phyloP scores from a whole-genome alignment of 495 filamentous ascomycete genomes.

The Neurospora sp. region DNA sequence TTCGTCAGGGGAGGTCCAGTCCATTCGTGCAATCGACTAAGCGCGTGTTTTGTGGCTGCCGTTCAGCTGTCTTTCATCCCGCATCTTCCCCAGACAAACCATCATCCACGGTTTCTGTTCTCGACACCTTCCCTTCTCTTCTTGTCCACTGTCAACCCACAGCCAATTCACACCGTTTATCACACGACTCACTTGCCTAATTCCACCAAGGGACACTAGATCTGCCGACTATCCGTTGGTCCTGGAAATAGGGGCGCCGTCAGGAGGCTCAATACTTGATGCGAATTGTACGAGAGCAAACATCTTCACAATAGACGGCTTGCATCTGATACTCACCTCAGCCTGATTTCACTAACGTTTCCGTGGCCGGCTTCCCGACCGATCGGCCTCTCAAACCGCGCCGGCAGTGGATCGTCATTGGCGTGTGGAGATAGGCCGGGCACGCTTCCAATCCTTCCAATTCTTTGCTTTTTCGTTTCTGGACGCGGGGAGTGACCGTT shows the following conservation, averaged over 20 bases:
- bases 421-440: neutral
- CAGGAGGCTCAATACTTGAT: neutral
- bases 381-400: neutral
- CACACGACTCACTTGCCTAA: neutral
- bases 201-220: neutral
- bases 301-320: neutral
- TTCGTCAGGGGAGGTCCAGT: neutral
- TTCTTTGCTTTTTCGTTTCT: neutral
- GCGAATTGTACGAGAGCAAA: neutral
- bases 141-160: neutral
- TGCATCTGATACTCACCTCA: neutral
- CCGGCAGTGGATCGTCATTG: neutral
- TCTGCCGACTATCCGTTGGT: neutral
- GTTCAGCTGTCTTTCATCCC: conserved; percentile 15
- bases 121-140: neutral
- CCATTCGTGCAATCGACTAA: neutral
- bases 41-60: conserved; percentile 10
- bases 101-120: neutral
- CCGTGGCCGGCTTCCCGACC: neutral
- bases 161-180: neutral
- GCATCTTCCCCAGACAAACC: conserved; percentile 13
- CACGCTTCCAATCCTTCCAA: neutral
- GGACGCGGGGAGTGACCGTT: neutral
- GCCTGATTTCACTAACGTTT: neutral
- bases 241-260: neutral